These are phyloP conservation scores for Xylariaceae sp. DNA, from an alignment of 2,329 filamentous ascomycete species.

Conservation along the genomic window DNA sequence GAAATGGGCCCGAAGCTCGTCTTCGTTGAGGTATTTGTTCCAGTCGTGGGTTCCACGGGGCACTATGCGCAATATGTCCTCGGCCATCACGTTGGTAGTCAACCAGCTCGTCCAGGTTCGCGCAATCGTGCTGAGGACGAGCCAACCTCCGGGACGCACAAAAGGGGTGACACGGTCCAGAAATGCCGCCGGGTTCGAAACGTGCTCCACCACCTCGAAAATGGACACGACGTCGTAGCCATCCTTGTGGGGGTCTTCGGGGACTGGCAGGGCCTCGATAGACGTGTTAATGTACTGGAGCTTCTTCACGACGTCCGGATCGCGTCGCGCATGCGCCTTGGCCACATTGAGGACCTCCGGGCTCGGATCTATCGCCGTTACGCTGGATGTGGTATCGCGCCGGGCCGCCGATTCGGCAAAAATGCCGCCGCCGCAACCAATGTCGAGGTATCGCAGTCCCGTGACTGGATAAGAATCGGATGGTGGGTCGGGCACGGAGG, in stretches of 20 bases:
- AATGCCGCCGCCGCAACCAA: constrained; percentile 94
- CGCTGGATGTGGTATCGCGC: constrained; percentile 54
- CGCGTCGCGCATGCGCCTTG: constrained; percentile 64
- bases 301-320: constrained; percentile 60
- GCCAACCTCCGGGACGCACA: constrained; percentile 85
- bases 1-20: constrained; percentile 62
- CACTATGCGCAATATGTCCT: constrained; percentile 81
- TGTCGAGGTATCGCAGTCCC: constrained; percentile 71
- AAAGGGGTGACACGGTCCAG: constrained; percentile 66
- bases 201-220: constrained; percentile 95
- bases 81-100: constrained; percentile 86
- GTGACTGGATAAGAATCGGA: constrained; percentile 25
- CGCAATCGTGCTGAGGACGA: constrained; percentile 88
- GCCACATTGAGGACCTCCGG: constrained; percentile 70
- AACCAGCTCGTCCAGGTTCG: constrained; percentile 84
- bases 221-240: constrained; percentile 76
- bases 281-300: constrained; percentile 71
- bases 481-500: constrained; percentile 43
- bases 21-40: constrained; percentile 88
- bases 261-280: constrained; percentile 61
- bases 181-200: constrained; percentile 69
- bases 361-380: constrained; percentile 75
- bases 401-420: constrained; percentile 85
- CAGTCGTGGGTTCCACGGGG: constrained; percentile 93
- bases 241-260: constrained; percentile 30